Conservation (phyloP, 23 red algal species). For the Gracilariopsis chorda region DNA sequence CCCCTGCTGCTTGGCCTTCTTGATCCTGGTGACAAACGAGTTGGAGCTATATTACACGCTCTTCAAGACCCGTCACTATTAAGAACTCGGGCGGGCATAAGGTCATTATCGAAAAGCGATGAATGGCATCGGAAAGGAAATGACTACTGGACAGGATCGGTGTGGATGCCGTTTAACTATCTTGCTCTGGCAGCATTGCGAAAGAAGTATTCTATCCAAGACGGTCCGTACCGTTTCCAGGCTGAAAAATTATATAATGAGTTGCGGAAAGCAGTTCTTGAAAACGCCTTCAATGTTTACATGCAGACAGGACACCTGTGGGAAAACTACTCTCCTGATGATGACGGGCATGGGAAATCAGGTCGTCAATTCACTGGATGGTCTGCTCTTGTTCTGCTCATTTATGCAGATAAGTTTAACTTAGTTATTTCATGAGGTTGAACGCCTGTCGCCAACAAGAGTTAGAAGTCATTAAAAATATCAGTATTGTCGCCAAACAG, state of each 20-base stretch:
- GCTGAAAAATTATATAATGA: conserved; percentile 49
- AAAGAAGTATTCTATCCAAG: conserved; percentile 68
- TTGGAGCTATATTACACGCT: conserved; percentile 64
- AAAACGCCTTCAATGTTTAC: conserved; percentile 66
- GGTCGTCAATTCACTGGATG: conserved; percentile 93
- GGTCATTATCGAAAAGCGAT: conserved; percentile 72
- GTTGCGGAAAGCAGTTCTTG: conserved; percentile 43
- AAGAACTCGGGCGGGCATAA: conserved; percentile 46
- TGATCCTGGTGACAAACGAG: conserved; percentile 45
- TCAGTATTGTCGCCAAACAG: background rate
- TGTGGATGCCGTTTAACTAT: conserved; percentile 97
- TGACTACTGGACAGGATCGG: conserved; percentile 97
- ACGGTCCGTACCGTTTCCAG: conserved; percentile 66
- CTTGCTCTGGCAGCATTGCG: conserved; percentile 74
- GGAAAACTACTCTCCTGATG: conserved; percentile 85
- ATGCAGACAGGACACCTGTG: conserved; percentile 77
- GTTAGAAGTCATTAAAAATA: conserved; percentile 18
- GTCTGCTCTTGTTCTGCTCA: conserved; percentile 82
- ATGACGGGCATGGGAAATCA: conserved; percentile 69
- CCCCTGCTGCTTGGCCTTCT: conserved; percentile 79
- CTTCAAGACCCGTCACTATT: conserved; percentile 56
- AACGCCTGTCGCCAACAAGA: background rate
- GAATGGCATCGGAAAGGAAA: conserved; percentile 72
- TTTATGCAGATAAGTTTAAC: conserved; percentile 80
- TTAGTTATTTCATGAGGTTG: conserved; percentile 37